phyloP scores from a whole-genome alignment of 306 rosid genomes.

The Vigna mungo region DNA sequence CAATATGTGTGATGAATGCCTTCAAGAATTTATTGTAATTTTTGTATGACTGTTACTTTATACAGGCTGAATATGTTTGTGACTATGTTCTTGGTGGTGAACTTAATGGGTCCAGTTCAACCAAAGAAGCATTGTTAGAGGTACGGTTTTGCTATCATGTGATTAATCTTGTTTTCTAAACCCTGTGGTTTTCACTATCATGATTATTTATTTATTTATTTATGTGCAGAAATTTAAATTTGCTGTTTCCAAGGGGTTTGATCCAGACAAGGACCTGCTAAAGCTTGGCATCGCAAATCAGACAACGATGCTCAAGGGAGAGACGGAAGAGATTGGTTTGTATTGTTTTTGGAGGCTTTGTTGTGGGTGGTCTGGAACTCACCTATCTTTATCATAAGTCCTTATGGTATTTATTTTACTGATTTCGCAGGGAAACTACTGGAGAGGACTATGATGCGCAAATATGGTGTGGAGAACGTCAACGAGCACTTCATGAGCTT shows the following conservation, averaged over 20 bases:
- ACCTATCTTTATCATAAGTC: neutral
- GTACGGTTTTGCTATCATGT: slow-evolving; percentile 47
- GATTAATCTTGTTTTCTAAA: slow-evolving; percentile 15
- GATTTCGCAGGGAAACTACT: slow-evolving; percentile 73
- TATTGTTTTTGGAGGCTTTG: neutral
- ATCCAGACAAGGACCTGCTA: slow-evolving; percentile 77
- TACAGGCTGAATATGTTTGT: slow-evolving; percentile 89
- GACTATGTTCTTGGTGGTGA: slow-evolving; percentile 92
- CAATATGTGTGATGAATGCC: slow-evolving; percentile 32
- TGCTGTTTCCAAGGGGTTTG: slow-evolving; percentile 85
- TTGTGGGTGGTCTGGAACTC: neutral
- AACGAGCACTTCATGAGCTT: slow-evolving; percentile 88
- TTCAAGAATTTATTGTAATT: slow-evolving; percentile 21
- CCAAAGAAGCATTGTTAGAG: slow-evolving; percentile 83
- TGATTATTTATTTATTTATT: slow-evolving; percentile 17
- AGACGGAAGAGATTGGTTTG: slow-evolving; percentile 97
- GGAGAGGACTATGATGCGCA: slow-evolving; percentile 89
- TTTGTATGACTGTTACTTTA: slow-evolving; percentile 22
- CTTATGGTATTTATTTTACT: slow-evolving; percentile 36
- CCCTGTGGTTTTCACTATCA: slow-evolving; percentile 20
- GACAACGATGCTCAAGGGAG: slow-evolving; percentile 99
- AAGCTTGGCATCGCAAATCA: slow-evolving; percentile 93
- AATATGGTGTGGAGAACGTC: slow-evolving; percentile 79
- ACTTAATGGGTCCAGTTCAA: slow-evolving; percentile 91
- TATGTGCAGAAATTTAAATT: slow-evolving; percentile 82